Base-by-base conservation (phyloP, 139 green algal genomes). In the Trebouxia sp. region DNA sequence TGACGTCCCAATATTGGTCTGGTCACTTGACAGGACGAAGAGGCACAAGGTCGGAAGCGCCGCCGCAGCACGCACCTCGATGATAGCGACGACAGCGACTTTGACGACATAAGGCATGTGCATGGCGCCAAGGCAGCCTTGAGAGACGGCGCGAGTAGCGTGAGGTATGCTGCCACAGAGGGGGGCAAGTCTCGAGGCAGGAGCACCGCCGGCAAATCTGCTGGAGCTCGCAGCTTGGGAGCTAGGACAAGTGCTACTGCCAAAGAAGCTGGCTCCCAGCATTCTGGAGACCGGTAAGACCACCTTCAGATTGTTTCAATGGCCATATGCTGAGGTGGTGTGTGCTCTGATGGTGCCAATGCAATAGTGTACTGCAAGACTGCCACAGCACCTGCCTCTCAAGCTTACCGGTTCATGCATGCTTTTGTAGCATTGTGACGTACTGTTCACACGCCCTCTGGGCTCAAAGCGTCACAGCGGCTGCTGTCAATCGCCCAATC, bases 81-180 rank as follows among this genome's bases (percentile, higher is more conserved):
- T 48, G 83, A 82, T 22, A 82, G 45, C 7, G 88, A 92, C 30
- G 92, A 93, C 79, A 89, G 79, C 3, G 92, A 96, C 77, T 91
- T 92, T 80, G 92, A 96, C 47, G 92, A 95, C 47, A 79, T 96
- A 76, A 72, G 76, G 14, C 39, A 69, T 26, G 78, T 80, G 30
- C 67, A 51, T 39, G 78, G 79, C 17, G 39, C 47, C 51, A 47
- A 35, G 12, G 76, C 28, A 17, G 83, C 32, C 5, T 26, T 58
- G 58, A 62, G 43, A n/a, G 74, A 43, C 8, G 65, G n/a, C n/a
- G 82, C 87, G 55, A 88, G 89, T 70, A 89, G 83, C 1, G 88
- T 94, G 35, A 84, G 84, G 70, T 53, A n/a, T 15, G 77, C 77
- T 42, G 53, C 50, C 39, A 58, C 56, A 24, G 26, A 55, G 32